Evolutionary conservation across 208 protist genomes (phyloP), one percentile per base, ranked within the genome.

Genomic region (Crithidia thermophila): DNA sequence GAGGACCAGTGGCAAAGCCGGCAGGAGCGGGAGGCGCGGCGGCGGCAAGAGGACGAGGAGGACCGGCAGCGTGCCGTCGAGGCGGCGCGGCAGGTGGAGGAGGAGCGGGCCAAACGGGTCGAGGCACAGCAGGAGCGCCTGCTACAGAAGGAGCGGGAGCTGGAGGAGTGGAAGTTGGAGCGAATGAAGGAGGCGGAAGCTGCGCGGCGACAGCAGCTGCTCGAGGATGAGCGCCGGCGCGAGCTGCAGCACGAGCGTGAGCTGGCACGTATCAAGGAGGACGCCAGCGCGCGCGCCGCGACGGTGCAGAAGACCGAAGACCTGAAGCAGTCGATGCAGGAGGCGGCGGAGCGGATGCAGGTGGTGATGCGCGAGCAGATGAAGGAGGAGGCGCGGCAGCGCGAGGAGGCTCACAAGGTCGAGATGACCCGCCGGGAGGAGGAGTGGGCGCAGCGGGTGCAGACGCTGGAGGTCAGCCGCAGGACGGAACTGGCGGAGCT

Each of bases 161-260:
- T 94, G 30, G 89, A 94, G 71, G 89, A 90, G 65, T 94, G 89
- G 89, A 94, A 91, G 73, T 20, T 85, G 45, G 81, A 87, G 72
- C 68, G 80, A 6, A 59, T 68, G 45, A 79, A 81, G 49, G 84
- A 89, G 64, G 55, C 75, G 7, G 85, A 92, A 45, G 66, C 55
- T 3, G 57, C 76, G 34, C 81, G 82, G 18, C 81, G 79, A 27
- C 59, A 73, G 37, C 75, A 71, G 31, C 46, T 70, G 10, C 76
- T 85, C 45, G 89, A 91, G 45, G 89, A 92, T 47, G 89, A 94
- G 4, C 81, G 86, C n/a, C 70, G 75, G 6, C 84, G 78, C 8
- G 86, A 91, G 55, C 73, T 89, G 25, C 74, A 81, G 60, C 79
- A 92, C 60, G 82, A 92, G 69, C 84, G 86, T 1, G 86, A 92